Evolutionary conservation across 2,329 filamentous ascomycete species (phyloP).

Genomic region (Cadophora luteo-olivacea): DNA sequence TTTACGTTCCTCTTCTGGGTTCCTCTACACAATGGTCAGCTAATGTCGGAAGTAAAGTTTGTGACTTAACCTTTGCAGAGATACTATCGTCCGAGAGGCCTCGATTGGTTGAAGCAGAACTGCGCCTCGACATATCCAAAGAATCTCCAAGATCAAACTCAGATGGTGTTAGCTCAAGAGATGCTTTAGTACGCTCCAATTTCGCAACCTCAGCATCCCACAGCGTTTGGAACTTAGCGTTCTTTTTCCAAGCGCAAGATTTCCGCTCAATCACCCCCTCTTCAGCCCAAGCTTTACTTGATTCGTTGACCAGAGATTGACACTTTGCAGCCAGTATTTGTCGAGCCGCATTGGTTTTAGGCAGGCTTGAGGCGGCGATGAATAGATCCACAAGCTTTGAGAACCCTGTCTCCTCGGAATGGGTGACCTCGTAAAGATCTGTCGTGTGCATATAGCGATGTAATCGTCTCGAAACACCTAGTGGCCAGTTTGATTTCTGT

Average conservation of each 20-base stretch:
- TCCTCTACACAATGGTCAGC: slow-evolving; percentile 8
- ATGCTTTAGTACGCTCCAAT: not conserved
- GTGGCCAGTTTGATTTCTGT: slow-evolving; percentile 15
- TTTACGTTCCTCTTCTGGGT: not conserved
- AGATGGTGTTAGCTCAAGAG: not conserved
- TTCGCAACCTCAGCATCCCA: not conserved
- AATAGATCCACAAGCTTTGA: slow-evolving; percentile 3
- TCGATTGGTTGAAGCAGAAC: slow-evolving; percentile 9
- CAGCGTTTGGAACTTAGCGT: not conserved
- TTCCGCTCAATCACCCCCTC: not conserved
- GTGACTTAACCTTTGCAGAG: slow-evolving; percentile 18
- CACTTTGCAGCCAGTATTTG: not conserved
- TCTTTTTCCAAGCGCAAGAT: not conserved
- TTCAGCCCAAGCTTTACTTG: not conserved
- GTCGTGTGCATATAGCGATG: slow-evolving; percentile 5
- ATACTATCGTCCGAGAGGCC: not conserved
- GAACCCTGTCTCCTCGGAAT: not conserved
- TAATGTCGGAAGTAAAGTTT: not conserved
- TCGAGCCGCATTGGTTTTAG: not conserved
- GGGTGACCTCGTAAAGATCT: not conserved
- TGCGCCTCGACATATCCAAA: slow-evolving; percentile 13
- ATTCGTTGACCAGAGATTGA: not conserved
- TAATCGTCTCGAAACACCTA: not conserved
- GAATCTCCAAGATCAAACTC: not conserved
- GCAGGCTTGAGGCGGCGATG: not conserved